Base-by-base conservation (phyloP, 2,329 filamentous ascomycete species). In the Ceratocystis smalleyi region DNA sequence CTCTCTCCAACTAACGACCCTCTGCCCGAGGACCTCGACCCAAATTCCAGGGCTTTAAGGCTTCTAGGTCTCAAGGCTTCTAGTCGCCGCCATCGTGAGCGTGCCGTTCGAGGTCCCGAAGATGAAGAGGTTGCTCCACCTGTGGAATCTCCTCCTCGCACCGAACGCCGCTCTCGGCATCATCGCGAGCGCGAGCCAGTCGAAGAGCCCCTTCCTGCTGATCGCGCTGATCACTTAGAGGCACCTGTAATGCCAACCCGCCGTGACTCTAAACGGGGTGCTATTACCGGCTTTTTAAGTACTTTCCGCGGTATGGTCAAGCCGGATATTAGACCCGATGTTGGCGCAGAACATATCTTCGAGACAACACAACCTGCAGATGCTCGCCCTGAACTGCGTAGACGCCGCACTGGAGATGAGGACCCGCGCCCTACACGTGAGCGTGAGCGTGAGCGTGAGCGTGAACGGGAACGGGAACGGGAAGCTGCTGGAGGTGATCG, bases 1-100 rank as follows among this genome's bases (percentile, higher is more conserved):
- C 43, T 51, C 19, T 15, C 60, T 22, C 32, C 51, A n/a, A 49
- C 40, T 12, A 43, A 62, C 27, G 49, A 45, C 4, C 15, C 47
- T 24, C 27, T 54, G 3, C 47, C 45, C 1, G 65, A 66, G 2
- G 62, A 64, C 10, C 8, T 64, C n/a, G 61, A 61, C 4, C 60
- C 27, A 17, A 60, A 45, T 6, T 80, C 83, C 57, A 95, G 95
- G 74, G 89, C 89, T 32, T 88, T 89, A 40, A 91, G 85, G 73
- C 75, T 92, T 62, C 83, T 94, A 1, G 83, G 91, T 76, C 69
- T 81, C 27, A 77, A 77, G 49, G 75, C 74, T 63, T 72, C 74
- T 54, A 57, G 57, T 30, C 64, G 64, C 45, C 67, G 64, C 32
- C 68, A 62, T 59, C 55, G 64, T 65, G 43, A 64, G 66, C 60